These are phyloP conservation scores for Lathyrus sativus DNA, from an alignment of 306 rosid genomes.

Conservation along the genomic window DNA sequence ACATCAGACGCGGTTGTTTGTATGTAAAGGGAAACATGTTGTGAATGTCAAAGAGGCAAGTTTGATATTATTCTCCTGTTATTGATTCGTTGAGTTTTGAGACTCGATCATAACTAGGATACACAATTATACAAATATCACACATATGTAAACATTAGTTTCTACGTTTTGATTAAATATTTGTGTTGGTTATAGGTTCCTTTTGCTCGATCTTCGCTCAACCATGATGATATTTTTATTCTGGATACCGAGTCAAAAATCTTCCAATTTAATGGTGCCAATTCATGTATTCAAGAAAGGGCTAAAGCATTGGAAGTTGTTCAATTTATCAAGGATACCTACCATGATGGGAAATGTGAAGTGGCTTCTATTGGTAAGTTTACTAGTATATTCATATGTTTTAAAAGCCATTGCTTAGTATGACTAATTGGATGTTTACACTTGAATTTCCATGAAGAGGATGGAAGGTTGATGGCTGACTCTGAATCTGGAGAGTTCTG, in stretches of 20 bases:
- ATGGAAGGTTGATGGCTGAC: constrained; percentile 98
- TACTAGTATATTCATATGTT: constrained; percentile 25
- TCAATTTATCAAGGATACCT: constrained; percentile 87
- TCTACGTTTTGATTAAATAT: constrained; percentile 35
- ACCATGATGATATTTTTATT: constrained; percentile 89
- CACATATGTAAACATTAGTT: constrained; percentile 29
- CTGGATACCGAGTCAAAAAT: constrained; percentile 89
- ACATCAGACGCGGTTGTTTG: constrained; percentile 70
- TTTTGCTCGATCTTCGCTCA: constrained; percentile 85
- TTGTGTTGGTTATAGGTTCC: constrained; percentile 67
- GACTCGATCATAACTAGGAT: constrained; percentile 27
- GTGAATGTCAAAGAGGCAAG: constrained; percentile 97
- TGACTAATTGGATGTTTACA: constrained; percentile 41
- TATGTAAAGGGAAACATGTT: constrained; percentile 92
- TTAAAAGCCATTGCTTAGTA: constrained; percentile 32
- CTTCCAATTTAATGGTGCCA: constrained; percentile 94
- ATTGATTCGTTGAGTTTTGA: constrained; percentile 42
- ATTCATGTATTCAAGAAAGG: constrained; percentile 96
- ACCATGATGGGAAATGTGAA: constrained; percentile 95
- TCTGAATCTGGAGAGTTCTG: constrained; percentile 95
- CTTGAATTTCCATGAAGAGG: constrained; percentile 65
- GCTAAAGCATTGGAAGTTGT: constrained; percentile 97
- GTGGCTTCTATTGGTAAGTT: constrained; percentile 92
- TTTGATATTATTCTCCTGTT: constrained; percentile 38
- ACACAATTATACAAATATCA: neutral